Percentiles rank a stretch among this genome's conserved stretches.
phyloP scores from a whole-genome alignment of 495 filamentous ascomycete genomes.

The Entonaema liquescens region DNA sequence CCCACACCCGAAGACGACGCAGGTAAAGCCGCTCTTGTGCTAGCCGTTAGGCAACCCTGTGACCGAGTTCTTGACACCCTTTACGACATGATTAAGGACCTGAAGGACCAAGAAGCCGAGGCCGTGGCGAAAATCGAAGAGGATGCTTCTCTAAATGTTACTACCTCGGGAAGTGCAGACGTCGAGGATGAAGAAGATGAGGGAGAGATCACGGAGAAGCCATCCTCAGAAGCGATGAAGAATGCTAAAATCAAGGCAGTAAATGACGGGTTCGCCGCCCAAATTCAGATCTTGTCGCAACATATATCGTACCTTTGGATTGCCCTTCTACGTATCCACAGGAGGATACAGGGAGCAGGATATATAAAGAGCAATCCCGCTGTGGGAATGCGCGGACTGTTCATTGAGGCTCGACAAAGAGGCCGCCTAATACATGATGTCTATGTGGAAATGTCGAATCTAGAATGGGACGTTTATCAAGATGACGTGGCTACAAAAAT shows the following conservation, averaged over 20 bases:
- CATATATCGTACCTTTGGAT: conserved; percentile 94
- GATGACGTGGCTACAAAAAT: conserved; percentile 91
- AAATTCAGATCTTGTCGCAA: conserved; percentile 75
- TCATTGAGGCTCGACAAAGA: conserved; percentile 82
- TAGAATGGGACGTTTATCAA: conserved; percentile 96
- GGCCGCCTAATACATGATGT: conserved; percentile 92
- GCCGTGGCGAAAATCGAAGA: conserved; percentile 79
- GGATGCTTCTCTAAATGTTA: conserved; percentile 49
- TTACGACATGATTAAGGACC: conserved; percentile 78
- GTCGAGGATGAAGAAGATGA: conserved; percentile 71
- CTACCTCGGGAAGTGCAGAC: conserved; percentile 53
- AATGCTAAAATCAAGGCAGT: conserved; percentile 74
- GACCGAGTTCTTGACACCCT: conserved; percentile 83
- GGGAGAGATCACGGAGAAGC: conserved; percentile 63
- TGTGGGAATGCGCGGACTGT: conserved; percentile 83
- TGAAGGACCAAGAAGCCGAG: conserved; percentile 74
- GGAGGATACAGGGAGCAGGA: conserved; percentile 93
- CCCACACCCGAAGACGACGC: conserved; percentile 76
- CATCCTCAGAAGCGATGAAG: conserved; percentile 63
- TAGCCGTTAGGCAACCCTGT: conserved; percentile 80
- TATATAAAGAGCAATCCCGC: conserved; percentile 65
- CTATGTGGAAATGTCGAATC: conserved; percentile 88
- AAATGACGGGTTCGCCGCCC: conserved; percentile 71
- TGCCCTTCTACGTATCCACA: conserved; percentile 89
- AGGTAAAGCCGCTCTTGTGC: conserved; percentile 71